A percentile compares a stretch with the other conserved stretches of the same genome.
Conservation (phyloP, 768 basidiomycete genomes). For the Boletus vermiculosoides region DNA sequence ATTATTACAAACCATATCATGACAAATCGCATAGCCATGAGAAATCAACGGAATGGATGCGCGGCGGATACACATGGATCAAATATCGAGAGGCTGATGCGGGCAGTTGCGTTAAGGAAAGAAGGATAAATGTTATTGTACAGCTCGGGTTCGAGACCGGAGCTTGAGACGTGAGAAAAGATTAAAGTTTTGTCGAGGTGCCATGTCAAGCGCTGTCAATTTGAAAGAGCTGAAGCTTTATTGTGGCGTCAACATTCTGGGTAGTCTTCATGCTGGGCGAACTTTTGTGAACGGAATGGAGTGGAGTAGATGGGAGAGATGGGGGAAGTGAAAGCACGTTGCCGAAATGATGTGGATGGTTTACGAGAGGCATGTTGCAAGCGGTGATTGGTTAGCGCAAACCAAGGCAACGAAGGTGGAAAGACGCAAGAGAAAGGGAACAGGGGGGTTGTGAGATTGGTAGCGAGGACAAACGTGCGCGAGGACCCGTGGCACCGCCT, state of each 20-base stretch:
- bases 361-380: constrained; percentile 29
- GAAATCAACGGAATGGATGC: background rate
- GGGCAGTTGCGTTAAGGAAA: background rate
- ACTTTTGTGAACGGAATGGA: background rate
- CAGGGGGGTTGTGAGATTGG: constrained; percentile 3
- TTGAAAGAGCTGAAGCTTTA: constrained; percentile 24
- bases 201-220: constrained; percentile 11
- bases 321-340: constrained; percentile 17
- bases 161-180: constrained; percentile 9
- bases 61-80: too few relatives aligned
- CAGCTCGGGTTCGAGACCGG: too few relatives aligned
- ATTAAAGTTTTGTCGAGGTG: constrained; percentile 16
- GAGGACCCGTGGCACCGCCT: constrained; percentile 35
- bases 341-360: background rate
- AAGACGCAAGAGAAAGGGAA: constrained; percentile 2
- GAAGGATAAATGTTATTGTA: background rate
- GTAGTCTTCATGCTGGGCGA: background rate
- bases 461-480: constrained; percentile 35
- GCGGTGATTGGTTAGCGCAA: constrained; percentile 21
- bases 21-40: background rate
- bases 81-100: too few relatives aligned
- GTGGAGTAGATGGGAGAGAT: background rate
- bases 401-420: constrained; percentile 1
- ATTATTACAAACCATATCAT: background rate
- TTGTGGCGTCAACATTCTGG: background rate